Evolutionary conservation across 805 yeast species (phyloP), one percentile per base, ranked within the genome.

Genomic region (Candida tallmaniae): DNA sequence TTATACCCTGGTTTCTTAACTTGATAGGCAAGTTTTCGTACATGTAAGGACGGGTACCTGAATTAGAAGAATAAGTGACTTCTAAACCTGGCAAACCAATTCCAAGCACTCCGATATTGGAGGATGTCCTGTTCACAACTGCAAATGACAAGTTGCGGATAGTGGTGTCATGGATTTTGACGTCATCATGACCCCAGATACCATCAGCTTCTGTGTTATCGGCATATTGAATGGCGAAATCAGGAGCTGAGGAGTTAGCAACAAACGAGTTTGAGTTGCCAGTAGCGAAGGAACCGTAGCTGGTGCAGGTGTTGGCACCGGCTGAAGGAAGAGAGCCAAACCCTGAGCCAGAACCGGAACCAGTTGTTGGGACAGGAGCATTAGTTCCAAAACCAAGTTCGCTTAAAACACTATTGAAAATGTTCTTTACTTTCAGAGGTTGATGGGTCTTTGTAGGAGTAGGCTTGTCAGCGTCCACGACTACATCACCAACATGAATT

Each of bases 11-110:
- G 33, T 35, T 45, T 32, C 41, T 51, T 42, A 66, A 48, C 35
- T 55, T 61, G 19, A 54, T 26, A 9, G 71, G 71, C 24, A 65
- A 51, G 47, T 66, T 66, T 45, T 60, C 62, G 45, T 66, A 66
- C 27, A 40, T 42, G 48, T 62, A 59, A 21, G 40, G 33, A 15
- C 29, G 34, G 2, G 42, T 42, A 11, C 14, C 31, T 3, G 32
- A 8, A 19, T 25, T 24, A 20, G 34, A 34, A 5, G 44, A 39
- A 45, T 50, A 56, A 1, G 90, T 82, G 3, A 75, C 65, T 56
- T 88, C 95, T 35, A 83, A 66, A 10, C 78, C 83, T 4, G 74
- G 60, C 32, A 83, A 65, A 8, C 93, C 90, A 42, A 84, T 75
- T 18, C 89, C 88, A 27, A 84, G 57, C 17, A 85, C 90, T 36